These are phyloP conservation scores for Poteriospumella lacustris DNA, from an alignment of 108 stramenopile genomes.

Conservation along the genomic window DNA sequence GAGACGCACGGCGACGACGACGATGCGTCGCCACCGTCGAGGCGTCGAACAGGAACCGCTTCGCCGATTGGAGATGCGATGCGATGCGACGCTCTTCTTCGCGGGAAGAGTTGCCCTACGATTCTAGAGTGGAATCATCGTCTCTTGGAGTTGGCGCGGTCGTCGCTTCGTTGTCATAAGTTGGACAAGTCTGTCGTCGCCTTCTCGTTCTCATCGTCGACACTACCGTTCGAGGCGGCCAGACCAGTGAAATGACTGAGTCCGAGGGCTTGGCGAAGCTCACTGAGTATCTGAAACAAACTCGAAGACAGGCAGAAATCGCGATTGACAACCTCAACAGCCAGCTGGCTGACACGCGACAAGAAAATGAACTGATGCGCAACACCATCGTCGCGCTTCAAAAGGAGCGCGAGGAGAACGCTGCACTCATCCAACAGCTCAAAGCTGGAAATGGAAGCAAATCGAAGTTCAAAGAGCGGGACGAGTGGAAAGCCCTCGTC, in stretches of 20 bases:
- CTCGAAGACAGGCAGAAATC: constrained; percentile 21
- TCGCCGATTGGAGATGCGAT: no score
- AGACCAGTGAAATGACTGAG: constrained; percentile 21
- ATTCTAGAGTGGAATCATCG: no score
- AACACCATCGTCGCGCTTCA: not conserved
- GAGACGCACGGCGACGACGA: no score
- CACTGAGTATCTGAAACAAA: constrained; percentile 25
- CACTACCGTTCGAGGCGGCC: no score
- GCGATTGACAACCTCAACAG: constrained; percentile 5
- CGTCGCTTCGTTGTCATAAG: no score
- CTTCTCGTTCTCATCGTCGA: no score
- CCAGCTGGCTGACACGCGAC: not conserved
- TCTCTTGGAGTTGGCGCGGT: no score
- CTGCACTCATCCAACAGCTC: constrained; percentile 42
- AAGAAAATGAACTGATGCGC: not conserved
- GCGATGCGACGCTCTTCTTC: no score
- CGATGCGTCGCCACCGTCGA: no score
- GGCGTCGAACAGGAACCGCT: no score
- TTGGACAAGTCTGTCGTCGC: no score
- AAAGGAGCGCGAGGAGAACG: not conserved
- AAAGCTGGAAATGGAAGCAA: constrained; percentile 34
- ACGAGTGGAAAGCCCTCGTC: constrained; percentile 48
- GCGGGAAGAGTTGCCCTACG: no score
- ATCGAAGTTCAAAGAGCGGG: constrained; percentile 46
- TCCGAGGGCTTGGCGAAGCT: constrained; percentile 25